phyloP scores from a whole-genome alignment of 2,329 filamentous ascomycete genomes.

The Verticillium tricorpus region DNA sequence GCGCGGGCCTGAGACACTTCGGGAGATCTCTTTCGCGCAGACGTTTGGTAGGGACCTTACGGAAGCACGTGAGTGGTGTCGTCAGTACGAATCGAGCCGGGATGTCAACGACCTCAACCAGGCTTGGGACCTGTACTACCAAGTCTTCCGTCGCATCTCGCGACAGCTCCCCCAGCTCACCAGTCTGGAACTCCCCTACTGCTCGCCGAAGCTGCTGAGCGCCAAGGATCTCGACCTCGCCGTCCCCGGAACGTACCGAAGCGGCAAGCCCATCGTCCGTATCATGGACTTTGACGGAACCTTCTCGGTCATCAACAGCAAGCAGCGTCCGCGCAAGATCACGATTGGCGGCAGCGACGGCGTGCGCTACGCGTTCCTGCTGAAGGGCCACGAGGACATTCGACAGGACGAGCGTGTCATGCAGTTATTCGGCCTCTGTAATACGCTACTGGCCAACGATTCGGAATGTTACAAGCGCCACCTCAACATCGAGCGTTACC shows the following conservation, averaged over 20 bases:
- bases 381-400: conserved; percentile 99
- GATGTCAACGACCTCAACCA: conserved; percentile 95
- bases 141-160: conserved; percentile 93
- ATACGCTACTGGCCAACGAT: conserved; percentile 89
- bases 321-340: conserved; percentile 89
- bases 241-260: conserved; percentile 91
- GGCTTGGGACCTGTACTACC: conserved; percentile 98
- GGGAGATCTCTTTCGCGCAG: conserved; percentile 96
- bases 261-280: conserved; percentile 69
- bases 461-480: conserved; percentile 96
- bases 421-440: conserved; percentile 97
- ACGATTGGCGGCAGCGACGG: conserved; percentile 88
- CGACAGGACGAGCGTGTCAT: conserved; percentile 98
- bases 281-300: conserved; percentile 90
- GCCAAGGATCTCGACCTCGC: conserved; percentile 85
- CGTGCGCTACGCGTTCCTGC: conserved; percentile 76
- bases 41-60: conserved; percentile 93
- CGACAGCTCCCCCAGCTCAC: conserved; percentile 91
- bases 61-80: conserved; percentile 94
- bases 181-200: conserved; percentile 90
- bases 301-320: conserved; percentile 90
- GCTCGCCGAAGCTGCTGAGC: conserved; percentile 86
- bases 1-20: conserved; percentile 83
- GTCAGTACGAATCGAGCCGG: conserved; percentile 80
- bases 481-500: conserved; percentile 91